Conservation (phyloP, 176 grass and related monocot species). For the Puya raimondii region DNA sequence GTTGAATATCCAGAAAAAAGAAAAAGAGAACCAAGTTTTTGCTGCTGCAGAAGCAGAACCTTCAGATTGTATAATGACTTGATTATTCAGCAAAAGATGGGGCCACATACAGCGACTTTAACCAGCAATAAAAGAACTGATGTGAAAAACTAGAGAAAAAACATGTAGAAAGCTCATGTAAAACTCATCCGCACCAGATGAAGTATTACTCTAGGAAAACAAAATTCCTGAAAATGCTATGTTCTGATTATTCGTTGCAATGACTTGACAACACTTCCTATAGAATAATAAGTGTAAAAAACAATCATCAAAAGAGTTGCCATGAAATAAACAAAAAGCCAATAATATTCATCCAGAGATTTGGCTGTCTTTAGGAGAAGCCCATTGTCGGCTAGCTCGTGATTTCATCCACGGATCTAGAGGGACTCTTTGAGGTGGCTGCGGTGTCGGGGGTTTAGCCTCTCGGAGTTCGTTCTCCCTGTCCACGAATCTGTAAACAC, state of each 20-base stretch:
- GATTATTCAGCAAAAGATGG: too few relatives aligned
- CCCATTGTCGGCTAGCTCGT: slow-evolving; percentile 55
- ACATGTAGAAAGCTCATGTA: not conserved
- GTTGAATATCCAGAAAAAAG: too few relatives aligned
- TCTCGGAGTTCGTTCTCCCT: slow-evolving; percentile 91
- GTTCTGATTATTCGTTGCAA: slow-evolving; percentile 21
- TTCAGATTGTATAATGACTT: too few relatives aligned
- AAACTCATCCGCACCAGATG: not conserved
- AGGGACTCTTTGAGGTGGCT: slow-evolving; percentile 41
- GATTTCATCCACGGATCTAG: slow-evolving; percentile 85
- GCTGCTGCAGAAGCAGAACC: too few relatives aligned
- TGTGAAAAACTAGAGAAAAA: too few relatives aligned
- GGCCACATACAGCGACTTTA: too few relatives aligned
- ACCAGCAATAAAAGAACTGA: too few relatives aligned
- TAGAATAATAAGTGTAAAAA: slow-evolving; percentile 3
- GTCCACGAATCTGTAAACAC: slow-evolving; percentile 57
- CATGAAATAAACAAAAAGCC: not conserved
- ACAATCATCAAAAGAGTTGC: not conserved
- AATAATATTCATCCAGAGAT: slow-evolving; percentile 32
- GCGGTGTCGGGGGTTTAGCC: slow-evolving; percentile 56
- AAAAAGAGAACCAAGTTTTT: too few relatives aligned
- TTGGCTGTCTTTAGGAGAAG: slow-evolving; percentile 48
- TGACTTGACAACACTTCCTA: slow-evolving; percentile 13
- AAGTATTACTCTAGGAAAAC: not conserved
- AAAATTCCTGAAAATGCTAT: not conserved